Percentiles rank a stretch among this genome's conserved stretches.
phyloP scores from a whole-genome alignment of 164 flowering plant species.

The Cinnamomum micranthum region DNA sequence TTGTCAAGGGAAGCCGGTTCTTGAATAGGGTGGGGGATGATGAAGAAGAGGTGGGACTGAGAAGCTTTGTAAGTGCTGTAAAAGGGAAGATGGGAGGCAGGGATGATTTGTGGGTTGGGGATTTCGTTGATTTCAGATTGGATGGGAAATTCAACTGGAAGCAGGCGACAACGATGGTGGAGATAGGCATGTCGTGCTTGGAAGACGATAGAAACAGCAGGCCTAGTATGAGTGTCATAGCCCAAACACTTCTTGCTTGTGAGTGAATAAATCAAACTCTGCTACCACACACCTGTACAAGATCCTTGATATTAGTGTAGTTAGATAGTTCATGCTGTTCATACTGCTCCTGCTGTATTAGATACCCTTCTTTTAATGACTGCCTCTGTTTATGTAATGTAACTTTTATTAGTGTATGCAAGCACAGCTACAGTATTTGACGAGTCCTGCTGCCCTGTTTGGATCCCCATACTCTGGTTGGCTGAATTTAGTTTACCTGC shows the following conservation, averaged over 20 bases:
- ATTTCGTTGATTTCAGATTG: slow-evolving; percentile 9
- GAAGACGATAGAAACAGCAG: slow-evolving; percentile 17
- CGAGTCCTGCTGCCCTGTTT: too few species aligned
- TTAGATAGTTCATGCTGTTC: too few species aligned
- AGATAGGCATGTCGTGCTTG: slow-evolving; percentile 13
- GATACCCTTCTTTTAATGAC: too few species aligned
- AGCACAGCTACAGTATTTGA: too few species aligned
- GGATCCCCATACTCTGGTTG: too few species aligned
- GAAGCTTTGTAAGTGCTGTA: not conserved
- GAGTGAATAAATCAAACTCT: too few species aligned
- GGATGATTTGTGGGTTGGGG: slow-evolving; percentile 10
- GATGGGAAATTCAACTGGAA: slow-evolving; percentile 5
- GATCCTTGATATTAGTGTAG: too few species aligned
- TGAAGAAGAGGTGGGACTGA: slow-evolving; percentile 3
- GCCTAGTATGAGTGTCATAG: slow-evolving; percentile 15
- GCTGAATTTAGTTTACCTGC: too few species aligned
- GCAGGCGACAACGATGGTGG: slow-evolving; percentile 13
- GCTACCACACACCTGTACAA: too few species aligned
- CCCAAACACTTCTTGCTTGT: slow-evolving; percentile 10
- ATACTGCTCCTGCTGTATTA: too few species aligned
- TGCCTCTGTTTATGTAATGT: too few species aligned
- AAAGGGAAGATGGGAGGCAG: slow-evolving; percentile 3
- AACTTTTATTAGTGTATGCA: too few species aligned
- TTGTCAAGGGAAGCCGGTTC: slow-evolving; percentile 16
- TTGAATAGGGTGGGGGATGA: slow-evolving; percentile 7